These are phyloP conservation scores for Aspergillus sp. DNA, from an alignment of 2,329 filamentous ascomycete species.

Conservation along the genomic window DNA sequence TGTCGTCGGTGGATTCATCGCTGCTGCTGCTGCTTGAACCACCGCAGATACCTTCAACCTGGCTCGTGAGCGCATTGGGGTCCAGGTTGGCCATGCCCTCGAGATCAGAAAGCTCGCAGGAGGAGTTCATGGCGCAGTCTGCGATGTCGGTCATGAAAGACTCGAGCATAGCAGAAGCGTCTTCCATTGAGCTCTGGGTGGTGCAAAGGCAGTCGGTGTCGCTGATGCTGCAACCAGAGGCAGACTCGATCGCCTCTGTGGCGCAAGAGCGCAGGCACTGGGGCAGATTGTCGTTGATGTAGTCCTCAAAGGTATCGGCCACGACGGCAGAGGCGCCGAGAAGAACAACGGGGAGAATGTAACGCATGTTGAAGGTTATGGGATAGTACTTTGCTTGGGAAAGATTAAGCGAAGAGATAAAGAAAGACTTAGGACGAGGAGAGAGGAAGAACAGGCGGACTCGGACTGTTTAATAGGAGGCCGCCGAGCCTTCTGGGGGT, in stretches of 20 bases:
- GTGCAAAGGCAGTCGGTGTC: conserved; percentile 5
- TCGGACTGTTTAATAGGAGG: conserved; percentile 5
- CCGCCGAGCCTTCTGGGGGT: neutral
- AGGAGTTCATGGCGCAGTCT: neutral
- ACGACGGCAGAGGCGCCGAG: conserved; percentile 3
- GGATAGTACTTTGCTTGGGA: neutral
- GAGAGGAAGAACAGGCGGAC: neutral
- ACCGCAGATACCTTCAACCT: neutral
- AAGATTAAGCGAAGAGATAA: neutral
- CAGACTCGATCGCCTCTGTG: neutral
- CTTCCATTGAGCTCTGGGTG: no score
- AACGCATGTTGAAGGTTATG: conserved; percentile 15
- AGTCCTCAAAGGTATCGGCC: neutral
- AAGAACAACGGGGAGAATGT: conserved; percentile 7
- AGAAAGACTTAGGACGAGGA: neutral
- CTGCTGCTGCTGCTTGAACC: neutral
- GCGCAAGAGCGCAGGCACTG: neutral
- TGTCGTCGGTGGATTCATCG: neutral
- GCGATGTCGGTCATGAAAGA: neutral
- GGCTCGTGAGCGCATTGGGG: neutral
- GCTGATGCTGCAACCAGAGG: neutral
- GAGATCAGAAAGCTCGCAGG: neutral
- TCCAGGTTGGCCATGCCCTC: neutral
- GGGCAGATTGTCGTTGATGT: neutral
- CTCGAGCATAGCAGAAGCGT: neutral